Evolutionary conservation across 2,329 filamentous ascomycete genomes (phyloP).

Genomic region (Cladophialophora exuberans): DNA sequence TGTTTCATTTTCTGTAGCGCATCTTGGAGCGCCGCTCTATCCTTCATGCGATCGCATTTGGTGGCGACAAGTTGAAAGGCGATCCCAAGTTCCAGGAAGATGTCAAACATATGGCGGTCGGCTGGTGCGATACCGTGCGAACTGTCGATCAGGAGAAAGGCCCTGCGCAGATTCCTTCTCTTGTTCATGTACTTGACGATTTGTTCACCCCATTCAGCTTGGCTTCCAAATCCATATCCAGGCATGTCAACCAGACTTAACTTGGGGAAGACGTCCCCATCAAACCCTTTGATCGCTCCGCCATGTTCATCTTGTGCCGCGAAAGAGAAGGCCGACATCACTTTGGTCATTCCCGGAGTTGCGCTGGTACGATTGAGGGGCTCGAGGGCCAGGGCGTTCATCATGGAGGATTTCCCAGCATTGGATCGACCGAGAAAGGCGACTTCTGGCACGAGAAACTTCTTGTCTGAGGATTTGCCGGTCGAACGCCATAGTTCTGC

Average conservation of each 20-base stretch:
- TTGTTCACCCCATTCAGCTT: conserved; percentile 65
- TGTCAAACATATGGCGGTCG: conserved; percentile 60
- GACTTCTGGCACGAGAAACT: conserved; percentile 57
- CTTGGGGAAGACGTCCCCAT: conserved; percentile 42
- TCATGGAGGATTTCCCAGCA: conserved; percentile 68
- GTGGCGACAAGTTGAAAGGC: conserved; percentile 68
- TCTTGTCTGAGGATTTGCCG: conserved; percentile 47
- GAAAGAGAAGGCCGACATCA: conserved; percentile 69
- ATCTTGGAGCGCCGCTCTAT: conserved; percentile 36
- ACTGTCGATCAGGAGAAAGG: conserved; percentile 68
- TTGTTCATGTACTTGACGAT: conserved; percentile 69
- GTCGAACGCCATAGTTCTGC: conserved; percentile 6
- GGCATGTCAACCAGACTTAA: conserved; percentile 71
- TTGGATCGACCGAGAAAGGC: conserved; percentile 72
- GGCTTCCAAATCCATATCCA: conserved; percentile 68
- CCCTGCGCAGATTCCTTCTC: conserved; percentile 64
- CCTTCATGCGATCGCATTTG: conserved; percentile 63
- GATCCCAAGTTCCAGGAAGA: conserved; percentile 60
- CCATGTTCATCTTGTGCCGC: conserved; percentile 47
- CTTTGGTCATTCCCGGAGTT: conserved; percentile 64
- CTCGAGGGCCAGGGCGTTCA: conserved; percentile 63
- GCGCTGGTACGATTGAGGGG: conserved; percentile 32
- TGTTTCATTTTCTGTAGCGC: conserved; percentile 14
- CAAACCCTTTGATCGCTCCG: conserved; percentile 34
- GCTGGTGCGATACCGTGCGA: conserved; percentile 65